Percentiles rank a stretch among this genome's conserved stretches.
These are phyloP conservation scores for Penicillium frequentans DNA, from an alignment of 2,329 filamentous ascomycete species.

Conservation along the genomic window DNA sequence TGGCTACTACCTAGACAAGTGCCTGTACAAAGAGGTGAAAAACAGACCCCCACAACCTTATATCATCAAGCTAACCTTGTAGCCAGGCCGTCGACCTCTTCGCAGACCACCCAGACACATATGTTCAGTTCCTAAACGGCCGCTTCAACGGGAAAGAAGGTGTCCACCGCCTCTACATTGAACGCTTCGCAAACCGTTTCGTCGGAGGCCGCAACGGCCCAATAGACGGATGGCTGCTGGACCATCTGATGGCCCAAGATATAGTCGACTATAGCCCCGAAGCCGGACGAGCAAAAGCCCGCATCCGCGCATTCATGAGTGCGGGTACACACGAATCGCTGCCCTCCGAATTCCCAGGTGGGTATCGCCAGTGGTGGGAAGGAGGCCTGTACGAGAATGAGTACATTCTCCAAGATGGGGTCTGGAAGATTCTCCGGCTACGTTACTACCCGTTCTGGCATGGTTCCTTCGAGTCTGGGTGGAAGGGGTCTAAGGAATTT, in stretches of 20 bases:
- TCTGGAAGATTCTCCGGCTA: neutral
- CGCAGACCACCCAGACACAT: conserved; percentile 54
- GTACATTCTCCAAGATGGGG: neutral
- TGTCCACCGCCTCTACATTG: conserved; percentile 54
- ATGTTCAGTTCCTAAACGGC: conserved; percentile 57
- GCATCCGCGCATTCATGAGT: neutral
- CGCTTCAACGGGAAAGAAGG: conserved; percentile 55
- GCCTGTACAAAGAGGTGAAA: conserved; percentile 55
- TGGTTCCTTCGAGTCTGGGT: neutral
- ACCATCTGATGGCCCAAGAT: conserved; percentile 60
- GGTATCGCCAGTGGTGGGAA: neutral
- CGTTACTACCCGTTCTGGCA: neutral
- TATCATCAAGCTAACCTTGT: neutral
- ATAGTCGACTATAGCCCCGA: conserved; percentile 29
- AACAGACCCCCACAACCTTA: neutral
- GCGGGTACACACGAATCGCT: neutral
- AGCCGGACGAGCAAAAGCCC: neutral
- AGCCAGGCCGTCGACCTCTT: conserved; percentile 44
- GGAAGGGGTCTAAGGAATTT: neutral
- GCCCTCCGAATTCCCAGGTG: neutral
- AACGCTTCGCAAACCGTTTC: conserved; percentile 53
- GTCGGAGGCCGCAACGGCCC: conserved; percentile 58
- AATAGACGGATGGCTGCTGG: conserved; percentile 56
- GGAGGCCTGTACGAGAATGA: neutral
- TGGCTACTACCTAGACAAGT: conserved; percentile 61